Evolutionary conservation across 257 asterid genomes (phyloP).

Genomic region (Hygrophila difformis): DNA sequence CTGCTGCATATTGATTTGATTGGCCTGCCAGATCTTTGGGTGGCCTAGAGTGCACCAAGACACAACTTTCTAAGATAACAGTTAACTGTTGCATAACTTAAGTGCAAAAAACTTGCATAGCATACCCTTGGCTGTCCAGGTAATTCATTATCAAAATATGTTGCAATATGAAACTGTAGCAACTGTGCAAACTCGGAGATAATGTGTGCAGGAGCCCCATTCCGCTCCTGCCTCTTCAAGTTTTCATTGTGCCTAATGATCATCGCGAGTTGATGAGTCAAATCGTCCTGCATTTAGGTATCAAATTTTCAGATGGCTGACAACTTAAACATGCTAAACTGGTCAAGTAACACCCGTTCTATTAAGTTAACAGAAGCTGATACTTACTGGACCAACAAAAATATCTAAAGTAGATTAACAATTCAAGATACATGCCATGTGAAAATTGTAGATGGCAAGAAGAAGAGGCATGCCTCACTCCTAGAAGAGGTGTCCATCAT

Average conservation of each 20-base stretch:
- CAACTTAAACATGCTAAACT: not conserved
- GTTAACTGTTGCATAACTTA: too few species aligned
- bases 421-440: conserved; percentile 7
- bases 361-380: too few species aligned
- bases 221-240: conserved; percentile 90
- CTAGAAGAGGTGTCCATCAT: conserved; percentile 99
- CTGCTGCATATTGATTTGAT: conserved; percentile 96
- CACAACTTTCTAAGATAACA: too few species aligned
- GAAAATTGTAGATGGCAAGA: conserved; percentile 12
- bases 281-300: conserved; percentile 73
- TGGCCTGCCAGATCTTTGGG: conserved; percentile 98
- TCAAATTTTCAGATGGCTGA: conserved; percentile 16
- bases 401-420: conserved; percentile 10
- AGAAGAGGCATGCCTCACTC: conserved; percentile 71
- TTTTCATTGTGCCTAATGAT: conserved; percentile 93
- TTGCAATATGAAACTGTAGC: conserved; percentile 94
- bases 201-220: conserved; percentile 98
- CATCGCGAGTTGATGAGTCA: conserved; percentile 99
- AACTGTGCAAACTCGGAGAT: conserved; percentile 97
- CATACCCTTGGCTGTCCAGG: conserved; percentile 98
- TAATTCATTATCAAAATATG: conserved; percentile 96
- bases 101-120: too few species aligned
- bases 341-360: too few species aligned
- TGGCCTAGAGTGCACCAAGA: conserved; percentile 56
- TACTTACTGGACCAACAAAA: conserved; percentile 5